Percentiles rank a stretch among this genome's conserved stretches.
These are phyloP conservation scores for Colletotrichum gloeosporioides DNA, from an alignment of 2,329 filamentous ascomycete genomes.

Conservation along the genomic window DNA sequence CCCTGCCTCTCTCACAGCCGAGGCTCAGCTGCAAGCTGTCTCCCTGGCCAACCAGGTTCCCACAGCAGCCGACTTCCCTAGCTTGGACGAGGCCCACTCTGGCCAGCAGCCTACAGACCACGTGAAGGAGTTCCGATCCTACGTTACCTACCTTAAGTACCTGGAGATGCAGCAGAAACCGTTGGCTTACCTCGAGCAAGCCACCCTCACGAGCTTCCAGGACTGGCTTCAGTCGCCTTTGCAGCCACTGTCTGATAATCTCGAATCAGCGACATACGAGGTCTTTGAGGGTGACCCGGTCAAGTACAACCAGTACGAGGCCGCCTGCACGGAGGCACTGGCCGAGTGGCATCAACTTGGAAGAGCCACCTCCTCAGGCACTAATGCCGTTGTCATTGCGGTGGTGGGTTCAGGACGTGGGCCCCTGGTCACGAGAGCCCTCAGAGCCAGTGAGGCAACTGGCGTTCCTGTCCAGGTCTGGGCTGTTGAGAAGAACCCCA, in stretches of 20 bases:
- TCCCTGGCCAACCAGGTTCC: conserved; percentile 31
- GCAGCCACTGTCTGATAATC: conserved; percentile 92
- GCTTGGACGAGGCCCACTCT: conserved; percentile 68
- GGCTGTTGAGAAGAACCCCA: conserved; percentile 97
- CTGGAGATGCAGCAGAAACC: conserved; percentile 82
- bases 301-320: conserved; percentile 96
- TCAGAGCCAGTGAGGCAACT: conserved; percentile 79
- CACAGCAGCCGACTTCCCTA: conserved; percentile 67
- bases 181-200: conserved; percentile 54
- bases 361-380: conserved; percentile 75
- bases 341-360: conserved; percentile 76
- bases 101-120: conserved; percentile 24
- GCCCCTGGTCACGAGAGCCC: conserved; percentile 85
- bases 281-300: conserved; percentile 98
- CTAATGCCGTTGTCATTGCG: conserved; percentile 80
- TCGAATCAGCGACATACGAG: conserved; percentile 97
- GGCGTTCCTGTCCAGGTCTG: conserved; percentile 84
- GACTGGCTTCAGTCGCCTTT: conserved; percentile 96
- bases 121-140: conserved; percentile 31
- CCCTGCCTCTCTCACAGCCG: conserved; percentile 8
- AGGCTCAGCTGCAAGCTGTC: conserved; percentile 18
- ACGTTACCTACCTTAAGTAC: conserved; percentile 84
- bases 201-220: conserved; percentile 69
- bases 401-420: conserved; percentile 94
- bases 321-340: conserved; percentile 81